Conservation (phyloP, 2,329 filamentous ascomycete species). For the Dothidotthia symphoricarpi region DNA sequence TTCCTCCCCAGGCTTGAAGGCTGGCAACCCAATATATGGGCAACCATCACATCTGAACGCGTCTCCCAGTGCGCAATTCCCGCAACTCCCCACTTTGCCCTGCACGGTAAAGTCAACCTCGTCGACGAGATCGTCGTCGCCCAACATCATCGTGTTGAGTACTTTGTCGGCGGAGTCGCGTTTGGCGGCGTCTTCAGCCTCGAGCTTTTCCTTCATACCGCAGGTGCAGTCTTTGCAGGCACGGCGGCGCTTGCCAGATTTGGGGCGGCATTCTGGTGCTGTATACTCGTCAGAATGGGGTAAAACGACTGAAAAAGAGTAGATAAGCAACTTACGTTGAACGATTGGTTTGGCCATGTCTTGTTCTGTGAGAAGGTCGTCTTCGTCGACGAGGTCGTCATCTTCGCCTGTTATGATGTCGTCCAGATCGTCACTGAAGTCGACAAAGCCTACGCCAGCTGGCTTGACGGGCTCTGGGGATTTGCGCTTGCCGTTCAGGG, state of each 20-base stretch:
- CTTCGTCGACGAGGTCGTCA: slow-evolving; percentile 89
- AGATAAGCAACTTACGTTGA: slow-evolving; percentile 65
- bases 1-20: slow-evolving; percentile 96
- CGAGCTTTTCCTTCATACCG: slow-evolving; percentile 79
- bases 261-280: slow-evolving; percentile 85
- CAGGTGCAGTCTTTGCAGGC: slow-evolving; percentile 99
- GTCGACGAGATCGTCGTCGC: slow-evolving; percentile 68
- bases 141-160: slow-evolving; percentile 68
- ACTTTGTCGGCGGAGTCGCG: slow-evolving; percentile 63
- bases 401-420: slow-evolving; percentile 51
- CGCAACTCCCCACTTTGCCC: slow-evolving; percentile 92
- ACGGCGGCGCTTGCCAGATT: slow-evolving; percentile 81
- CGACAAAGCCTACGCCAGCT: slow-evolving; percentile 50
- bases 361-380: slow-evolving; percentile 79
- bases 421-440: slow-evolving; percentile 64
- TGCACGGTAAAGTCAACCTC: slow-evolving; percentile 98
- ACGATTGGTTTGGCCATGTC: slow-evolving; percentile 75
- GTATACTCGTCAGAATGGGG: too few species aligned
- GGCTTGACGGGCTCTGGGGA: slow-evolving; percentile 39
- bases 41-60: slow-evolving; percentile 66
- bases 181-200: slow-evolving; percentile 75
- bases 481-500: slow-evolving; percentile 43
- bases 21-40: slow-evolving; percentile 86
- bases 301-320: background rate
- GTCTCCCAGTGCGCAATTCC: slow-evolving; percentile 90